Base-by-base conservation (phyloP, 2,329 filamentous ascomycete genomes). In the Graphiopsis chlorocephala region DNA sequence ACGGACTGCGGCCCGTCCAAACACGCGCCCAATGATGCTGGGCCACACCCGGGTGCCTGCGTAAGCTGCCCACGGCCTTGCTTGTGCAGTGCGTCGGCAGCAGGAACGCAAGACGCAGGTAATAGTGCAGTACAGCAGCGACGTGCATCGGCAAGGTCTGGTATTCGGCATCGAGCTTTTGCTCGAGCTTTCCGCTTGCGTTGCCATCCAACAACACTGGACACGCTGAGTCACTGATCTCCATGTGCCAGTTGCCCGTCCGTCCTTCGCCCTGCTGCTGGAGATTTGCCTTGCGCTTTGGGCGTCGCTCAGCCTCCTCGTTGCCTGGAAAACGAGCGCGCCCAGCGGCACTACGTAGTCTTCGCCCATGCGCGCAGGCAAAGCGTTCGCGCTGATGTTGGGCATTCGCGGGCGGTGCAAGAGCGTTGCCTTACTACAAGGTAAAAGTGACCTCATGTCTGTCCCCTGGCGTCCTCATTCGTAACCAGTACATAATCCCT, bases 391-490 rank as follows among this genome's bases (percentile, higher is more conserved):
- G 26, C 31, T 11, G 53, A 17, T 23, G 53, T 56, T 56, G 53
- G 53, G 53, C 53, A 59, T 59, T 56, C 50, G 50, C 31, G 56
- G 56, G 56, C 56, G 56, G 42, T 28, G 56, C 56, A 53, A n/a
- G 15, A 31, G 28, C 53, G 29, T 45, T 45, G 5, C 38, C n/a
- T 45, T 45, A 45, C 38, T 38, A 29, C 56, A 38, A 47, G 56
- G 56, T 31, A 20, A 7, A 25, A n/a, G 58, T 61, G 58, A 61
- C 45, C 42, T 61, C 58, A 61, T 59, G 26, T 50, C 42, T 59
- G 26, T 50, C 42, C 28, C 58, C 56, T 47, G 56, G 56, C 56
- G 28, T 31, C 7, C 26, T 58, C 55, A 45, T 20, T 45, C n/a
- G 38, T 58, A 58, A 58, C n/a, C 42, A 50, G 4, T 50, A 20